Evolutionary conservation across 805 yeast species (phyloP).

Genomic region (Lipomyces orientalis): DNA sequence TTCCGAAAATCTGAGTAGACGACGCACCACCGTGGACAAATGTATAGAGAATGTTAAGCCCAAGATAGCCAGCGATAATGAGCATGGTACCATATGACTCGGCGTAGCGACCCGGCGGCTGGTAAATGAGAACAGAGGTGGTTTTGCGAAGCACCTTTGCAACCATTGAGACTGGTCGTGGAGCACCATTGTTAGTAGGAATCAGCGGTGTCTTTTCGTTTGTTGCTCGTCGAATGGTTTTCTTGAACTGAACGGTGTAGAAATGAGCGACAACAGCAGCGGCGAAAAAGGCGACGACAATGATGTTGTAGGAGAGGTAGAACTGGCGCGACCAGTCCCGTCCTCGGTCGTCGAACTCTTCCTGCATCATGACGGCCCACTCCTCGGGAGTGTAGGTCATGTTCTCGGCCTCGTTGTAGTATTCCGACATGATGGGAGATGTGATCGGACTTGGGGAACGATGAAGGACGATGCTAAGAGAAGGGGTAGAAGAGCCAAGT

Average conservation of each 20-base stretch:
- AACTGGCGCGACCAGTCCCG: conserved; percentile 39
- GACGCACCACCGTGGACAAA: conserved; percentile 38
- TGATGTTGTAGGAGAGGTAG: conserved; percentile 36
- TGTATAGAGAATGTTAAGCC: conserved; percentile 30
- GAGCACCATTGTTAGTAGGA: conserved; percentile 22
- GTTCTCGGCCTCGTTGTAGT: conserved; percentile 27
- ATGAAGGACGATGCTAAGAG: conserved; percentile 1
- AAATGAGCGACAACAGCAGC: conserved; percentile 33
- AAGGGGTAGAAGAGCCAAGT: neutral
- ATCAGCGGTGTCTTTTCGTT: conserved; percentile 35
- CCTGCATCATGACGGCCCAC: conserved; percentile 36
- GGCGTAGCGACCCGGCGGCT: conserved; percentile 35
- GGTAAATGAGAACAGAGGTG: conserved; percentile 31
- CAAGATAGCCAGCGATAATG: conserved; percentile 34
- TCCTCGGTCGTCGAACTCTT: conserved; percentile 37
- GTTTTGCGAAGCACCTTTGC: conserved; percentile 24
- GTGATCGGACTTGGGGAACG: neutral
- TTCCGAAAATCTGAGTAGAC: conserved; percentile 36
- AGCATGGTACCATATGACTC: conserved; percentile 37
- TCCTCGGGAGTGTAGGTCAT: conserved; percentile 34
- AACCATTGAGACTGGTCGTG: conserved; percentile 22
- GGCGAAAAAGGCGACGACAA: conserved; percentile 36
- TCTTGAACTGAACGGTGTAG: conserved; percentile 37
- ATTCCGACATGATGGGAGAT: conserved; percentile 24
- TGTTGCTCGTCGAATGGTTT: conserved; percentile 29